Conservation (phyloP, 2,329 filamentous ascomycete genomes). For the Polytolypa hystricis region DNA sequence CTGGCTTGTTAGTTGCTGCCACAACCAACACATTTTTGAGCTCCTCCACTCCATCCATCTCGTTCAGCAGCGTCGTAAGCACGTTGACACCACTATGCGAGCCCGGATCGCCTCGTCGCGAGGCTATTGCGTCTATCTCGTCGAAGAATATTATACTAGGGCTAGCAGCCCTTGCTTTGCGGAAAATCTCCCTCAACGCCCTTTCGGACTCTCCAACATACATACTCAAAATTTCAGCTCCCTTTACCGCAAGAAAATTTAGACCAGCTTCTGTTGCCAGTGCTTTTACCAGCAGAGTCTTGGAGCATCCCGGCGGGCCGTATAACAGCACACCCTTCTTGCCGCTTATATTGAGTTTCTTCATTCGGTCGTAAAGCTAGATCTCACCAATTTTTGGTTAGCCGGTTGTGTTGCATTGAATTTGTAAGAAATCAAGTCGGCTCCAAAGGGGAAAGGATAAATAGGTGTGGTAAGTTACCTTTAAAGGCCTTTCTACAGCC, state of each 20-base stretch:
- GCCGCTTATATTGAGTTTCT: conserved; percentile 43
- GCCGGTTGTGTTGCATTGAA: background rate
- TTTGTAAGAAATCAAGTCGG: background rate
- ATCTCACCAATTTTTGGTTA: background rate
- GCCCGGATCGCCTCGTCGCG: conserved; percentile 41
- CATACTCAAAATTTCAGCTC: conserved; percentile 87
- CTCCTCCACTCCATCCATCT: conserved; percentile 90
- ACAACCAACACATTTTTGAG: conserved; percentile 75
- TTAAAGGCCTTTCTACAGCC: conserved; percentile 48
- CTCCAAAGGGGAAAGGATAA: background rate
- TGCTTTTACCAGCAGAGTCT: conserved; percentile 84
- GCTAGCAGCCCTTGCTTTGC: conserved; percentile 70
- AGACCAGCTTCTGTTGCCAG: conserved; percentile 81
- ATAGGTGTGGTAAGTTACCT: conserved; percentile 25
- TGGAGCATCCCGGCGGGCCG: conserved; percentile 87
- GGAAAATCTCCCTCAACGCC: conserved; percentile 72
- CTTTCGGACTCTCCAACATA: conserved; percentile 93
- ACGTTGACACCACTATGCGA: conserved; percentile 59
- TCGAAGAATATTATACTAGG: conserved; percentile 96
- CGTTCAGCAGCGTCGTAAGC: conserved; percentile 77
- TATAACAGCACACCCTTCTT: conserved; percentile 81
- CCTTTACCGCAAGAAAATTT: conserved; percentile 92
- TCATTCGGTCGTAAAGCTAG: conserved; percentile 41
- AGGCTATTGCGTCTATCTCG: conserved; percentile 80
- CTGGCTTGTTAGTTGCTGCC: conserved; percentile 83